Evolutionary conservation across 73 alveolate genomes (phyloP), one percentile per base, ranked within the genome.

Genomic region (Paraurostyla sp.): DNA sequence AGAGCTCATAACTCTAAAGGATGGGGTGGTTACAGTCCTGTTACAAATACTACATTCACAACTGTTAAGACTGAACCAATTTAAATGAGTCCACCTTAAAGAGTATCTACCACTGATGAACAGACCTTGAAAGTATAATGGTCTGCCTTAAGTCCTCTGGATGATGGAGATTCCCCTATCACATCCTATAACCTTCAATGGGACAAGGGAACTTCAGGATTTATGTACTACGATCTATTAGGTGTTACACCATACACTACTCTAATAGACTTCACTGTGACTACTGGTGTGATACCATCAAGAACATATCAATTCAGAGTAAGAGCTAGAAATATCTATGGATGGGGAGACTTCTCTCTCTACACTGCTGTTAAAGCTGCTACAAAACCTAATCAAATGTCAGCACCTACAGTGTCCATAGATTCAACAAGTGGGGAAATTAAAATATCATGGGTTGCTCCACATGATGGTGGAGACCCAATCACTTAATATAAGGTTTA

Each of bases 1-100:
- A 52, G 88, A 51, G 92, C 95, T 0, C 90, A 58, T 43, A 90
- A 90, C 57, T 45, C 71, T 46, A 50, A 71, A 45, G 95, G 95
- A 51, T 81, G 88, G 86, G 87, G 91, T 41, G 57, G 59, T 15
- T 52, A 27, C 60, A 38, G 65, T 4, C 83, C 95, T 4, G 38
- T 75, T 13, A 52, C 1, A 43, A 50, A 30, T 27, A 22, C 84
- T 33, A 46, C 50, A 1, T 80, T 51, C 20, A 76, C 78, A 1
- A 63, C 84, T 7, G 76, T 63, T n/a, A 25, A 63, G 43, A 32
- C 51, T 9, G 56, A 15, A 7, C 92, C 92, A 11, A 2, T 40
- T 22, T 3, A 43, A 71, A 83, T 83, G 92, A 29, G 18, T 16
- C 36, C 87, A 13, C 93, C 93, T 1, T 6, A 36, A 0, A 69